phyloP scores from a whole-genome alignment of 257 asterid species.

The Nemophila menziesii region DNA sequence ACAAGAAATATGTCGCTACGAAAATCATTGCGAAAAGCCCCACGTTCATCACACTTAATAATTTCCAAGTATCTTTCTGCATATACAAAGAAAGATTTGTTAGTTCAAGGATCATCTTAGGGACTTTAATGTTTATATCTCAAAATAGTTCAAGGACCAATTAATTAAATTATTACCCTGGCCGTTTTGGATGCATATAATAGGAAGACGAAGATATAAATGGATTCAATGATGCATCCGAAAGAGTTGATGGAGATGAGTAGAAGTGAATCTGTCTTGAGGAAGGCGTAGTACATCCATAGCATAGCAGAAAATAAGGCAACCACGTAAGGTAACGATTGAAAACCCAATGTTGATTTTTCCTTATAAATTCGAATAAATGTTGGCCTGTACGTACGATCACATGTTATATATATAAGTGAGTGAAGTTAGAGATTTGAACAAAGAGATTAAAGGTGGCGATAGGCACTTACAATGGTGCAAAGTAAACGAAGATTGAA shows the following conservation, averaged over 20 bases:
- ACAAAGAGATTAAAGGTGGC: neutral
- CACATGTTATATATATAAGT: no score
- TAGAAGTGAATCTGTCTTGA: conserved; percentile 29
- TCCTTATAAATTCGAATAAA: conserved; percentile 39
- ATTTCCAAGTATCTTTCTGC: conserved; percentile 30
- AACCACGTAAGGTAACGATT: conserved; percentile 52
- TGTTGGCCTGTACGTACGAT: conserved; percentile 35
- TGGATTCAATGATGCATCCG: conserved; percentile 46
- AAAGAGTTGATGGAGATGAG: conserved; percentile 56
- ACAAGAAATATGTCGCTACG: conserved; percentile 10
- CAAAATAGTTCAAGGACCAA: no score
- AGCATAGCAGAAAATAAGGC: conserved; percentile 57
- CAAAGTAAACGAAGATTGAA: conserved; percentile 53
- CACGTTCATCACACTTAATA: conserved; percentile 10
- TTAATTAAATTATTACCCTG: conserved; percentile 41
- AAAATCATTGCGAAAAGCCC: conserved; percentile 17
- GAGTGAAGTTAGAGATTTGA: neutral
- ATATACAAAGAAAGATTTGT: neutral
- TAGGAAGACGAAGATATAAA: conserved; percentile 35
- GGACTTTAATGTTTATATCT: neutral
- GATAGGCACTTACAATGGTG: conserved; percentile 60
- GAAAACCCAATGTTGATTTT: conserved; percentile 61
- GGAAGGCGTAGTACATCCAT: conserved; percentile 68
- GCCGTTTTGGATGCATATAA: conserved; percentile 38
- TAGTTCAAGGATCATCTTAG: no score